These are phyloP conservation scores for Cornus suecica DNA, from an alignment of 148 eudicot species.

Conservation along the genomic window DNA sequence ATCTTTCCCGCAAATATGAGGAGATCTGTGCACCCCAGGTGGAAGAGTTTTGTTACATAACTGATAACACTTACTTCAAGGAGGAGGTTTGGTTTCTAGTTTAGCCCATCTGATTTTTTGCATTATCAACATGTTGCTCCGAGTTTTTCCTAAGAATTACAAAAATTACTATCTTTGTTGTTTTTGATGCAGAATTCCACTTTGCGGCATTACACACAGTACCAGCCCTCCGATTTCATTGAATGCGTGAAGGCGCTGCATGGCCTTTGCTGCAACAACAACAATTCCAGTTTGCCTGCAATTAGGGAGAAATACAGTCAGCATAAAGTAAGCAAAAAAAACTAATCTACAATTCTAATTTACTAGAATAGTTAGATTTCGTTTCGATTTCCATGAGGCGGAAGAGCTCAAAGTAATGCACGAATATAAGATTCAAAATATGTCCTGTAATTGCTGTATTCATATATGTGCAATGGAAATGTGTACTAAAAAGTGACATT, in stretches of 20 bases:
- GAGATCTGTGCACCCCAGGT: slow-evolving; percentile 90
- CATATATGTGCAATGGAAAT: too few species aligned
- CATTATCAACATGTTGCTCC: too few species aligned
- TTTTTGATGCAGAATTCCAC: slow-evolving; percentile 52
- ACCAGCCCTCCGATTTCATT: slow-evolving; percentile 54
- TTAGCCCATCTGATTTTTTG: too few species aligned
- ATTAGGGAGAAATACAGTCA: slow-evolving; percentile 77
- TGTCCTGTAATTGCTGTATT: neutral
- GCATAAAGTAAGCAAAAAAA: slow-evolving; percentile 59
- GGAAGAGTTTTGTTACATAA: slow-evolving; percentile 78
- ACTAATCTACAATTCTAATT: neutral
- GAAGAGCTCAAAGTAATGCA: neutral
- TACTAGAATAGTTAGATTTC: neutral
- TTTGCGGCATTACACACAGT: slow-evolving; percentile 62
- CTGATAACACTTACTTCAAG: slow-evolving; percentile 77
- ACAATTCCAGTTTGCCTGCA: slow-evolving; percentile 60
- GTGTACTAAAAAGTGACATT: neutral
- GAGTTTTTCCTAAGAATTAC: too few species aligned
- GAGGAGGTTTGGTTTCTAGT: slow-evolving; percentile 57
- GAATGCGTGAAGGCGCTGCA: slow-evolving; percentile 65
- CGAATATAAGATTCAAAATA: too few species aligned
- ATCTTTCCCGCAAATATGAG: slow-evolving; percentile 58
- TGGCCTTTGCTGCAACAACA: slow-evolving; percentile 46
- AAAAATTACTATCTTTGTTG: too few species aligned
- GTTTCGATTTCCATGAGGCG: neutral